These are phyloP conservation scores for Mycothermus thermophilus DNA, from an alignment of 495 filamentous ascomycete species.

Conservation along the genomic window DNA sequence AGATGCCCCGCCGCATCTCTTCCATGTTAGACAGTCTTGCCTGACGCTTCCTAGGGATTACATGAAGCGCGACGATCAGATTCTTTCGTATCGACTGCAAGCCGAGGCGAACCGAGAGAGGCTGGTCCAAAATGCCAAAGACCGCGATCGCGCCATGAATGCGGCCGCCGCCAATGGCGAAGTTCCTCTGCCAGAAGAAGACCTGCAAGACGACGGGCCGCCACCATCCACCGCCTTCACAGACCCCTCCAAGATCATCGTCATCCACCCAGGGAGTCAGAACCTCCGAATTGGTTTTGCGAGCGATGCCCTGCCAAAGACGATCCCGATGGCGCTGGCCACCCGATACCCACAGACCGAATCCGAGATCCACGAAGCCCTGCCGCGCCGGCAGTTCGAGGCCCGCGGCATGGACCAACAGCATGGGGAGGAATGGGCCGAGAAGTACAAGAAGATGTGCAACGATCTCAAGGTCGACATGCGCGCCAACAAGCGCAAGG, in stretches of 20 bases:
- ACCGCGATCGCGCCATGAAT: conserved; percentile 72
- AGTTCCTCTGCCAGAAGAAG: conserved; percentile 41
- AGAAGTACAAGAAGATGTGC: conserved; percentile 67
- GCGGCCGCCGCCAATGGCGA: conserved; percentile 52
- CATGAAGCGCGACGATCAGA: conserved; percentile 94
- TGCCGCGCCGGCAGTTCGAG: conserved; percentile 72
- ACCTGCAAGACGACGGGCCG: conserved; percentile 44
- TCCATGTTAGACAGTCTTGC: conserved; percentile 9
- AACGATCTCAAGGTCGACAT: conserved; percentile 78
- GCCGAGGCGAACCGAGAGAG: conserved; percentile 66
- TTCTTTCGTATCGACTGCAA: conserved; percentile 73
- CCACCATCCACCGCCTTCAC: conserved; percentile 42
- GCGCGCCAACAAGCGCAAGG: conserved; percentile 81
- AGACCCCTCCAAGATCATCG: conserved; percentile 76
- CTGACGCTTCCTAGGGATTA: conserved; percentile 52
- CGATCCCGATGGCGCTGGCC: conserved; percentile 84
- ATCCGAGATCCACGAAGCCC: conserved; percentile 73
- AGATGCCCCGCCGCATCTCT: conserved; percentile 6
- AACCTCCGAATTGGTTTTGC: conserved; percentile 85
- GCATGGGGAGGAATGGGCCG: conserved; percentile 74
- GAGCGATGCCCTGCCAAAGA: conserved; percentile 88
- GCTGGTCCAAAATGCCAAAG: conserved; percentile 70
- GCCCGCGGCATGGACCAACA: conserved; percentile 57
- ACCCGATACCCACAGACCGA: conserved; percentile 61
- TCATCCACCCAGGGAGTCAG: conserved; percentile 96